phyloP scores from a whole-genome alignment of 164 flowering plant genomes.

The Macadamia tetraphylla region DNA sequence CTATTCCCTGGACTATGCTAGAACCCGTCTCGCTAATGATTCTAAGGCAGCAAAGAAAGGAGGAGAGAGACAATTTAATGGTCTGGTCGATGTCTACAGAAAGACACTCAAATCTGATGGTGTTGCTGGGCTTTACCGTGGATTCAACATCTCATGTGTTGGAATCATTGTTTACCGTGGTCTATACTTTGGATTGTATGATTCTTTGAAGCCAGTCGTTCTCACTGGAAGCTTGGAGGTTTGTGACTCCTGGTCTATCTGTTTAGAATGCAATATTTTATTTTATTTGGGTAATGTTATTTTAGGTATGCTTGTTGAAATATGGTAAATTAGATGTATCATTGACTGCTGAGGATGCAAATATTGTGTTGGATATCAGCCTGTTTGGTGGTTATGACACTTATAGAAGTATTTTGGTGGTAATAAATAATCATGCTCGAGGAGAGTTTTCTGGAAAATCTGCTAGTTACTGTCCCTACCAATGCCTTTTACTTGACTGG shows the following conservation, averaged over 20 bases:
- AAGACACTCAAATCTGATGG: conserved; percentile 74
- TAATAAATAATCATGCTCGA: too few relatives aligned
- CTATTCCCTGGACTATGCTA: conserved; percentile 72
- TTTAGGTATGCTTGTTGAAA: too few relatives aligned
- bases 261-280: too few relatives aligned
- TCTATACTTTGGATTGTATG: conserved; percentile 83
- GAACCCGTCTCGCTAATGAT: conserved; percentile 82
- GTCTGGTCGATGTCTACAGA: conserved; percentile 72
- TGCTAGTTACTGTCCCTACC: too few relatives aligned
- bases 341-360: too few relatives aligned
- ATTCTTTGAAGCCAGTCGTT: conserved; percentile 73
- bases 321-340: too few relatives aligned
- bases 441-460: too few relatives aligned
- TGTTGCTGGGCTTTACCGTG: conserved; percentile 86
- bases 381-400: too few relatives aligned
- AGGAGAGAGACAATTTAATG: conserved; percentile 79
- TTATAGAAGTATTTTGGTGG: too few relatives aligned
- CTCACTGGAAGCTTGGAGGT: conserved; percentile 65
- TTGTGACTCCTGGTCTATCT: conserved; percentile 4
- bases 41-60: conserved; percentile 83
- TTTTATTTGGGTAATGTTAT: too few relatives aligned
- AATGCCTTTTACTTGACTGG: too few relatives aligned
- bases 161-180: conserved; percentile 83
- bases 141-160: conserved; percentile 76
- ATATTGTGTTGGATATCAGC: too few relatives aligned